phyloP scores from a whole-genome alignment of 805 yeast species.

The Metschnikowia baotianmanensis region DNA sequence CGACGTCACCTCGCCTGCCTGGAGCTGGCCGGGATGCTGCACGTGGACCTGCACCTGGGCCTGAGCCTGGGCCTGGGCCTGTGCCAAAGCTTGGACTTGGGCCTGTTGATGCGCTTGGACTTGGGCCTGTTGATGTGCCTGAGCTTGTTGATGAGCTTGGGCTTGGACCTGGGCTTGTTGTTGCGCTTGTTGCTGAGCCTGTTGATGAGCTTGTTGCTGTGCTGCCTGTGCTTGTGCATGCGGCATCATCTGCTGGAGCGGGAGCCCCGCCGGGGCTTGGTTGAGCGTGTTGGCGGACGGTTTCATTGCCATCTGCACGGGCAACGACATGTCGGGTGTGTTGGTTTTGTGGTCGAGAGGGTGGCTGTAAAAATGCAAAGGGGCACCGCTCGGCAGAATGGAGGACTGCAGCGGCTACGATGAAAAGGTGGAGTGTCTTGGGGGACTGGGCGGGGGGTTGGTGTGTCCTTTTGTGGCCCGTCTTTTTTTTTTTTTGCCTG shows the following conservation, averaged over 20 bases:
- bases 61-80: conserved; percentile 16
- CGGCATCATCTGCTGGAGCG: conserved; percentile 21
- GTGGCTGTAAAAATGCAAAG: not conserved
- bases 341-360: not conserved
- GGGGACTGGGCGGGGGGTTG: no score
- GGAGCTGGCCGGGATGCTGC: conserved; percentile 8
- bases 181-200: conserved; percentile 15
- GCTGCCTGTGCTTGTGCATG: conserved; percentile 17
- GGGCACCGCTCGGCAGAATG: not conserved
- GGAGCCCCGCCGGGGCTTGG: conserved; percentile 15
- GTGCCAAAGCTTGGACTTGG: conserved; percentile 15
- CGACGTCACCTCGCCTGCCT: conserved; percentile 14
- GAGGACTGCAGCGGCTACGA: not conserved
- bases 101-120: conserved; percentile 14
- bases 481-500: no score
- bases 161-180: conserved; percentile 12
- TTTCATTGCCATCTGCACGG: conserved; percentile 23
- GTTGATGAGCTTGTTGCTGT: no score
- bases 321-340: conserved; percentile 15
- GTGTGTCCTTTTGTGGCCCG: no score
- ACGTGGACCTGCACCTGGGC: conserved; percentile 12
- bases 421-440: no score
- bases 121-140: conserved; percentile 11
- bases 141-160: conserved; percentile 11
- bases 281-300: conserved; percentile 13